Base-by-base conservation (phyloP, 208 protist species). In the Herpetomonas samuelpessoai region DNA sequence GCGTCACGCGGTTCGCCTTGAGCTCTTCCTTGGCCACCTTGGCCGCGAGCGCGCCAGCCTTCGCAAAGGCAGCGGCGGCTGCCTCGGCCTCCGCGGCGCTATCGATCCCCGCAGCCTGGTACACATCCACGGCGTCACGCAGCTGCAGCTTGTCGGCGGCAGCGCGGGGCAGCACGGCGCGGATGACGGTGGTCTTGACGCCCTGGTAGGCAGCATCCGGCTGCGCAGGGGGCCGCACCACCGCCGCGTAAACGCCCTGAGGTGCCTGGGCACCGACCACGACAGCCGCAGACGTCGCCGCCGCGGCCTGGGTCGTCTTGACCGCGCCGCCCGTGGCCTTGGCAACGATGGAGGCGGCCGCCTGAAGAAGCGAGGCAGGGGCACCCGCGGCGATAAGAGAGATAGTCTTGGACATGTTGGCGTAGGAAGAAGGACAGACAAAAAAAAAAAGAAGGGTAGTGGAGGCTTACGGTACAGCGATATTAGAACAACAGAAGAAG, bases 51-150 rank as follows among this genome's bases (percentile, higher is more conserved):
- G 77, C 57, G 0, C 81, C 82, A 21, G 78, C 79, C 73, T 83
- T 85, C 39, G 52, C 62, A 68, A 82, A 91, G 48, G 65, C 73
- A 39, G 46, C 73, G 44, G 31, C 66, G 7, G 85, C 88, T 26
- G 59, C 35, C 65, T 73, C 52, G 38, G 71, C 48, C 71, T 92
- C 88, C 6, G 21, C 70, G 27, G 75, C 61, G 55, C 65, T 63
- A 30, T 72, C 70, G 38, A 95, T 89, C 50, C 88, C 88, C 3
- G 83, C 77, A 30, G 75, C 66, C 22, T 76, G 68, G 55, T 79
- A 89, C 1, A 90, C 81, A 45, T 95, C 88, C 12, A 95, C n/a
- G 10, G 74, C 57, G 47, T 95, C 88, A 19, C 88, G 84, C 66
- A 89, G 60, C 70, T 82, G 82, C 57, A 95, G 68, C 27, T 53